A percentile compares a stretch with the other conserved stretches of the same genome.
Conservation (phyloP, 129 eudicot genomes). For the Flaveria trinervia region DNA sequence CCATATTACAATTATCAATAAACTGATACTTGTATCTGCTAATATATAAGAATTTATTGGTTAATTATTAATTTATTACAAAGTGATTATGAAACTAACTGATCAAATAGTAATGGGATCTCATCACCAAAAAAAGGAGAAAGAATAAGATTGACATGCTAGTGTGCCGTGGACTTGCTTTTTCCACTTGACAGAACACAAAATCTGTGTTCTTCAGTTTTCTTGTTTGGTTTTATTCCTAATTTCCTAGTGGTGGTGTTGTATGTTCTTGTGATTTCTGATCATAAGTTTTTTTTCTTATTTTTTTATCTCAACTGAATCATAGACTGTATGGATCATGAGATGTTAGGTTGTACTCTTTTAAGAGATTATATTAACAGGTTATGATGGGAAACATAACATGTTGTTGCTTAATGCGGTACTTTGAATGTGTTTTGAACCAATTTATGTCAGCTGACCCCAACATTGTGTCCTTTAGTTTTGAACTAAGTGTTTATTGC, state of each 20-base stretch:
- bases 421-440: background rate
- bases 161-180: background rate
- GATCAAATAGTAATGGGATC: too few relatives aligned
- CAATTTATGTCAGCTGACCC: background rate
- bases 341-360: background rate
- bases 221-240: background rate
- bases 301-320: background rate
- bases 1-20: too few relatives aligned
- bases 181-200: background rate
- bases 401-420: too few relatives aligned
- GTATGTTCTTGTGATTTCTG: background rate
- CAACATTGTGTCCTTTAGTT: background rate
- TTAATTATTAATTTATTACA: too few relatives aligned
- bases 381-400: background rate
- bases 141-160: background rate
- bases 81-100: too few relatives aligned
- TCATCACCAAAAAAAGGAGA: background rate
- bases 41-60: too few relatives aligned
- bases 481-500: background rate
- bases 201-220: background rate
- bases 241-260: background rate
- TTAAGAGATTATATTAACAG: background rate
- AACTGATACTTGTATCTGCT: too few relatives aligned
- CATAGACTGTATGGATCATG: background rate
- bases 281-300: background rate